phyloP scores from a whole-genome alignment of 441 rosid species.

The Gossypium trilobum region DNA sequence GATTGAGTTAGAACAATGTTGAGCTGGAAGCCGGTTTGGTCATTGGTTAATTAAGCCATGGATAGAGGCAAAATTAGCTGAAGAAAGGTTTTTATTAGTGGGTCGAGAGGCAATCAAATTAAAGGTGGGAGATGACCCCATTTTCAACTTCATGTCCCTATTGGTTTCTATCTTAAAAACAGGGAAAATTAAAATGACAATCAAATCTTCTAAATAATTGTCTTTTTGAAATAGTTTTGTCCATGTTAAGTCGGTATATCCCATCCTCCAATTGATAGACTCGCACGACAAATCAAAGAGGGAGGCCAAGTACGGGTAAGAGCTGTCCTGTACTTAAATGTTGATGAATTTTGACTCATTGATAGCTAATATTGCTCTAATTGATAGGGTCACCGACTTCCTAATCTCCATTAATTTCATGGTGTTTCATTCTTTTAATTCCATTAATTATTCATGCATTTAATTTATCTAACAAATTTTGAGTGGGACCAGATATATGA shows the following conservation, averaged over 20 bases:
- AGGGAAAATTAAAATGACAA: no score
- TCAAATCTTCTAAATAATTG: no score
- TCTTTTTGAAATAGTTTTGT: background rate
- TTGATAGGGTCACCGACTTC: background rate
- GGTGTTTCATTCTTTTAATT: no score
- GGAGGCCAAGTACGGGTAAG: background rate
- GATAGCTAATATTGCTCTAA: no score
- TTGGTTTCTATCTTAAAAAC: background rate
- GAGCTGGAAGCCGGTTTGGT: background rate
- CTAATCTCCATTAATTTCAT: background rate
- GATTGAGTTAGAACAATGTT: background rate
- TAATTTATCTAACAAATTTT: no score
- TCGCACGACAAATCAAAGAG: background rate
- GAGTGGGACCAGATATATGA: background rate
- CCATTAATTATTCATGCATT: no score
- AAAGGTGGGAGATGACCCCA: conserved; percentile 8
- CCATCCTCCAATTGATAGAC: background rate
- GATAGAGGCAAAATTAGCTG: background rate
- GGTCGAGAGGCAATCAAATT: background rate
- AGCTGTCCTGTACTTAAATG: background rate
- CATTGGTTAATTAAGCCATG: background rate
- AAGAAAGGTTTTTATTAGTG: background rate
- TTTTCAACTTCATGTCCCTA: background rate
- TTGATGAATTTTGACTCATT: background rate
- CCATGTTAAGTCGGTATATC: background rate